Evolutionary conservation across 2,329 filamentous ascomycete species (phyloP), one percentile per base, ranked within the genome.

Genomic region (Microdochium nivale): DNA sequence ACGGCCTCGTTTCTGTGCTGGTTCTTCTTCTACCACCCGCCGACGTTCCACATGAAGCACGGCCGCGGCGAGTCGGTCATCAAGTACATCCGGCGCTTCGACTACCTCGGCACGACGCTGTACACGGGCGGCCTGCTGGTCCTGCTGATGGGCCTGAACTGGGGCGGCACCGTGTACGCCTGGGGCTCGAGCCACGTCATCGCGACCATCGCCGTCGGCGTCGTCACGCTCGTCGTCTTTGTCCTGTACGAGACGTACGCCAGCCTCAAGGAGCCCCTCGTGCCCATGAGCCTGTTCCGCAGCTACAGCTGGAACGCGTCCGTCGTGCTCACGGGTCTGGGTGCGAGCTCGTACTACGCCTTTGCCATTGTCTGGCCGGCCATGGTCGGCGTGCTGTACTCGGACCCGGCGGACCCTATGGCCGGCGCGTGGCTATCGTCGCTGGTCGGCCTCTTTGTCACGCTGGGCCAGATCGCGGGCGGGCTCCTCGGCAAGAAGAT

Each of bases 111-210:
- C 3, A 72, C 70, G 3, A 50, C 71, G 2, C 64, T 79, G 0
- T 71, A 75, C 7, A 63, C 80, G 5, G 70, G 65, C 0, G 70
- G 71, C 1, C 75, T 75, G 4, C 67, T 71, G 0, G 62, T 78
- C 1, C 59, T 79, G 2, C 67, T 80, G 52, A 59, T 79, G 1
- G 73, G 76, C 0, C 55, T 81, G 32, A 79, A 78, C 2, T 84
- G 81, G 79, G 81, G 80, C 24, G 82, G 81, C 1, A 75, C 75
- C 43, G 70, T 80, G 54, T 80, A 81, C 55, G 58, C 71, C 0
- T 85, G 81, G 81, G 62, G 70, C 1, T 80, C 77, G 0, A 64
- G 68, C 0, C 74, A 79, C 55, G 78, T 83, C 13, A 70, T 84
- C 47, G 70, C 69, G 0, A 77, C 80, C 0, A 58, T 85, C 1